These are phyloP conservation scores for Amoebophrya sp. DNA, from an alignment of 169 alveolate genomes.

Conservation along the genomic window DNA sequence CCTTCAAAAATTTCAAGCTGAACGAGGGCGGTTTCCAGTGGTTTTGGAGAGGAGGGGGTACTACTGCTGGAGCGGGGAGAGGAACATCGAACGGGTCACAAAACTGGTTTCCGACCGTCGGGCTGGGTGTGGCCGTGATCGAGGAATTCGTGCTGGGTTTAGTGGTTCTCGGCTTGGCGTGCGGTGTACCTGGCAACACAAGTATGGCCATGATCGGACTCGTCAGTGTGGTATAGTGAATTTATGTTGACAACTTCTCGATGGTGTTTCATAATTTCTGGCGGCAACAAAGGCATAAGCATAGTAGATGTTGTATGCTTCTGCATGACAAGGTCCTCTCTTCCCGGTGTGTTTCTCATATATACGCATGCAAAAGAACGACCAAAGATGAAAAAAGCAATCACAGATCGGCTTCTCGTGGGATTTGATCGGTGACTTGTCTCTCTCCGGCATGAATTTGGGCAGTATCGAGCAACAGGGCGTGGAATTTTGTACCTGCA, in stretches of 20 bases:
- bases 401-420: neutral
- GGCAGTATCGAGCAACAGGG: neutral
- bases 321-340: too few species aligned
- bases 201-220: neutral
- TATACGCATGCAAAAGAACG: too few species aligned
- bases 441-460: neutral
- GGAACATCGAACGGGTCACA: too few species aligned
- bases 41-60: too few species aligned
- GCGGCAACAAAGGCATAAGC: too few species aligned
- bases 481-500: neutral
- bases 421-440: constrained; percentile 17
- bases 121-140: constrained; percentile 8
- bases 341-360: too few species aligned
- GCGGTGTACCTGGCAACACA: neutral
- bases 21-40: too few species aligned
- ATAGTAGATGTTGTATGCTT: too few species aligned
- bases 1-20: too few species aligned
- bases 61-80: too few species aligned
- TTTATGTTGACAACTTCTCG: neutral
- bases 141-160: neutral
- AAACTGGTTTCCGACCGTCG: neutral
- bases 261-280: neutral
- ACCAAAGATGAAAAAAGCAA: too few species aligned
- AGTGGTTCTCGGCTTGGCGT: neutral
- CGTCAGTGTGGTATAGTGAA: neutral